Conservation (phyloP, 2,329 filamentous ascomycete genomes). For the Neonectria hederae region DNA sequence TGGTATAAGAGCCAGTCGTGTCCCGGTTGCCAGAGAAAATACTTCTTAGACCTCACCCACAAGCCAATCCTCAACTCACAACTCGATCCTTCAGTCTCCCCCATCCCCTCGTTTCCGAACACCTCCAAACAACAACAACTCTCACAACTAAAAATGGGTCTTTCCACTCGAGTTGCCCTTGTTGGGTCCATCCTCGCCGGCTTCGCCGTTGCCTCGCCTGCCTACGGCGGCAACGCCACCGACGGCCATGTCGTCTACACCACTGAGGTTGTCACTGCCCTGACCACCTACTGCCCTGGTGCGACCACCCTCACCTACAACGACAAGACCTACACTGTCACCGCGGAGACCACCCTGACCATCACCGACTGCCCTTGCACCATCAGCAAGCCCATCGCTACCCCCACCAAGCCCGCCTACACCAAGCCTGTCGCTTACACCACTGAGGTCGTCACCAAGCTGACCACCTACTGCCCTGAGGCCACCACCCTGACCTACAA, state of each 20-base stretch:
- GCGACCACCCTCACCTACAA: conserved; percentile 68
- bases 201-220: conserved; percentile 22
- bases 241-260: conserved; percentile 55
- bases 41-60: background rate
- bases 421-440: conserved; percentile 1
- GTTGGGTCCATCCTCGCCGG: conserved; percentile 29
- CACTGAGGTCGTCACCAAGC: conserved; percentile 65
- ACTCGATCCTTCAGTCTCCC: background rate
- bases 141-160: conserved; percentile 27
- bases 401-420: conserved; percentile 43
- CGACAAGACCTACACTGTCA: conserved; percentile 64
- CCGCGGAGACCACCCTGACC: background rate
- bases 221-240: conserved; percentile 30
- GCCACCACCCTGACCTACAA: conserved; percentile 68
- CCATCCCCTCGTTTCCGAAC: background rate
- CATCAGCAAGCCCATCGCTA: conserved; percentile 49
- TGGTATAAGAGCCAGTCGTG: background rate
- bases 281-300: conserved; percentile 74
- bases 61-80: background rate
- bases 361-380: background rate
- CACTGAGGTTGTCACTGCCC: conserved; percentile 69
- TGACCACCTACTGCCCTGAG: conserved; percentile 74
- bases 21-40: background rate
- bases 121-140: conserved; percentile 2
- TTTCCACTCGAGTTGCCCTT: conserved; percentile 26